Evolutionary conservation across 129 eudicot species (phyloP).

Genomic region (Lonicera japonica): DNA sequence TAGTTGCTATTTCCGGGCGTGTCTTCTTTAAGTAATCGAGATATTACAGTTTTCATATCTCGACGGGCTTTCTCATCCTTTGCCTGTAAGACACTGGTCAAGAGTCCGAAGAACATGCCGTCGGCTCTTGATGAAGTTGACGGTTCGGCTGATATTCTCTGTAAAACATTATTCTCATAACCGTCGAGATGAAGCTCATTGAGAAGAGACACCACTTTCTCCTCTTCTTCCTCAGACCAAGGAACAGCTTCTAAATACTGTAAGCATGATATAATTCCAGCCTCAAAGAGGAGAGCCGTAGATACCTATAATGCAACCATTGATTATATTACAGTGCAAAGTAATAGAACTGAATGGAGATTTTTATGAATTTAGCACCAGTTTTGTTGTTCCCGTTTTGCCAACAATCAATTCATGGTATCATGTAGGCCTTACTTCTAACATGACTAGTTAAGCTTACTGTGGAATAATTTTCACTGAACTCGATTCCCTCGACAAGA

Average conservation of each 20-base stretch:
- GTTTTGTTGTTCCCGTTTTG: background rate
- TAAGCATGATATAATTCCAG: conserved; percentile 66
- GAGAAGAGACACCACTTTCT: conserved; percentile 48
- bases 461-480: no score
- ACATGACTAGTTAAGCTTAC: no score
- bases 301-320: conserved; percentile 47
- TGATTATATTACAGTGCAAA: no score
- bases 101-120: conserved; percentile 46
- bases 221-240: conserved; percentile 95
- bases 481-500: no score
- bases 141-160: conserved; percentile 59
- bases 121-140: conserved; percentile 62
- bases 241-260: conserved; percentile 85
- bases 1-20: conserved; percentile 1
- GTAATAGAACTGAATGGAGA: background rate
- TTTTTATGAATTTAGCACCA: background rate
- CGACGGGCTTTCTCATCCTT: conserved; percentile 84
- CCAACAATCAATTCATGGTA: background rate
- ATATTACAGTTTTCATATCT: conserved; percentile 71
- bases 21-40: conserved; percentile 64
- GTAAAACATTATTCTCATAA: conserved; percentile 39
- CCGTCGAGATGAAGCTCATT: conserved; percentile 52
- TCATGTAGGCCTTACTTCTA: background rate
- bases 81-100: conserved; percentile 58
- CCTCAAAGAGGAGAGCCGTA: conserved; percentile 67